phyloP scores from a whole-genome alignment of 164 flowering plant species.

The Stephania yunnanensis region DNA sequence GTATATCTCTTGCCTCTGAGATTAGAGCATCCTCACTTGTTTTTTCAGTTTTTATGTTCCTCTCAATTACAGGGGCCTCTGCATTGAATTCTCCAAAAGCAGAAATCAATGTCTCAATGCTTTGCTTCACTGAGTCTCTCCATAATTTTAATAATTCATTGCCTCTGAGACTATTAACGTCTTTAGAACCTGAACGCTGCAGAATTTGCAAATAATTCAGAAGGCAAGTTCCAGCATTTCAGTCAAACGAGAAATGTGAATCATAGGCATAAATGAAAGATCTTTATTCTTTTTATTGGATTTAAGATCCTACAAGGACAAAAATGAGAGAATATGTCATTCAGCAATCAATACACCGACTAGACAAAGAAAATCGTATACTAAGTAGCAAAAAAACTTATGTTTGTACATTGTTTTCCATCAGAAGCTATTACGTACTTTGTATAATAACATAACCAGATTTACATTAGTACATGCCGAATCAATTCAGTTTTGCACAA shows the following conservation, averaged over 20 bases:
- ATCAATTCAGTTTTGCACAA: too few species aligned
- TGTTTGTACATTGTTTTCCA: neutral
- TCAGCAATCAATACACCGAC: neutral
- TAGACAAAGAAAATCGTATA: neutral
- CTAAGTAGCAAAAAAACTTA: neutral
- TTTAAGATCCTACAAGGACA: neutral
- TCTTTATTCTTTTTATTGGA: neutral
- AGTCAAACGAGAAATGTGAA: neutral
- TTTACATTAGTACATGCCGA: too few species aligned
- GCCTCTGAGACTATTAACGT: constrained; percentile 1
- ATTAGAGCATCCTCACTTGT: constrained; percentile 12
- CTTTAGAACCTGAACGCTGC: constrained; percentile 34
- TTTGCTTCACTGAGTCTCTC: constrained; percentile 10
- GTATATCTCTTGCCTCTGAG: constrained; percentile 15
- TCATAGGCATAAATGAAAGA: too few species aligned
- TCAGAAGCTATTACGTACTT: too few species aligned
- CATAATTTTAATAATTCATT: constrained; percentile 20
- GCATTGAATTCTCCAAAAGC: constrained; percentile 12
- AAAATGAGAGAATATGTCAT: neutral
- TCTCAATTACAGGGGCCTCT: constrained; percentile 10
- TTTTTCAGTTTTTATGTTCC: constrained; percentile 7
- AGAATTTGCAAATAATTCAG: neutral
- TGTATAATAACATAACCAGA: too few species aligned
- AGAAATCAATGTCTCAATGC: constrained; percentile 16
- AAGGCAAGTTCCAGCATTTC: neutral